These are phyloP conservation scores for Ascochyta fabae DNA, from an alignment of 2,329 filamentous ascomycete genomes.

Conservation along the genomic window DNA sequence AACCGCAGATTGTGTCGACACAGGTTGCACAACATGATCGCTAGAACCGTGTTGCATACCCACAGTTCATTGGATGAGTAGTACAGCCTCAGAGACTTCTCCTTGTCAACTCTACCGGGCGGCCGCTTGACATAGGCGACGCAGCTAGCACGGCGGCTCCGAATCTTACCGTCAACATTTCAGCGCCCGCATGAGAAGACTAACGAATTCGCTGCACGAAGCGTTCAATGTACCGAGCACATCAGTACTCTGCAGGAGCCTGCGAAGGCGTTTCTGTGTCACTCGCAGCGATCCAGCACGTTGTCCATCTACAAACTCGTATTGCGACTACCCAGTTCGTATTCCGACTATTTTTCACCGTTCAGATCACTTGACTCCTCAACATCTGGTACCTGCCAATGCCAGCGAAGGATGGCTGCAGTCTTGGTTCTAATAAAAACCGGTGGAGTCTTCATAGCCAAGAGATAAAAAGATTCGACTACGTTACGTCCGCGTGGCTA, in stretches of 20 bases:
- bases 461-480: slow-evolving; percentile 9
- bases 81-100: not conserved
- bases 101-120: not conserved
- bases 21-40: not conserved
- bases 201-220: slow-evolving; percentile 7
- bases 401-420: slow-evolving; percentile 1
- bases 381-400: slow-evolving; percentile 2
- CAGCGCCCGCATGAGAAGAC: slow-evolving; percentile 1
- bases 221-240: slow-evolving; percentile 2
- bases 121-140: slow-evolving; percentile 1
- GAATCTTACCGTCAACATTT: slow-evolving; percentile 1
- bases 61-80: not conserved
- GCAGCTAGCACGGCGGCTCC: slow-evolving; percentile 9
- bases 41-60: not conserved
- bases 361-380: not conserved
- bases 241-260: not conserved
- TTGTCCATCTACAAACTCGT: not conserved
- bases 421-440: slow-evolving; percentile 1
- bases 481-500: slow-evolving; percentile 8
- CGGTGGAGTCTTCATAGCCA: slow-evolving; percentile 3
- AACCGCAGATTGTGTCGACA: not conserved
- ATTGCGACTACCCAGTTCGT: not conserved
- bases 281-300: not conserved
- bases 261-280: not conserved
- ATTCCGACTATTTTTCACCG: not conserved